phyloP scores from a whole-genome alignment of 257 asterid species.

The Lantana camara region DNA sequence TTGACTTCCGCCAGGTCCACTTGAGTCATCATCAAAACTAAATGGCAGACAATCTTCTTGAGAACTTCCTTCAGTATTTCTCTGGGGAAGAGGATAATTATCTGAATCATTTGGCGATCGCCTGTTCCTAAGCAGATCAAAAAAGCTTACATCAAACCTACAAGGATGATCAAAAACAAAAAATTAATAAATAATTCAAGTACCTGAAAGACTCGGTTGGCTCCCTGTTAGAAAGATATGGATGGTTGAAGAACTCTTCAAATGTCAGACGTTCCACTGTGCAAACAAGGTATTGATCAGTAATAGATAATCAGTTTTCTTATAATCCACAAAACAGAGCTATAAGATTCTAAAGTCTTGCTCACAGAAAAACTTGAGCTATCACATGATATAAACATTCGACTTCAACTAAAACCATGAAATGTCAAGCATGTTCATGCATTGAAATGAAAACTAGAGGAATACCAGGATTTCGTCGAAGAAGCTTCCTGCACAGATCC shows the following conservation, averaged over 20 bases:
- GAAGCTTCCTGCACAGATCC: slow-evolving; percentile 85
- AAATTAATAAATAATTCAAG: slow-evolving; percentile 20
- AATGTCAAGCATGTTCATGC: slow-evolving; percentile 15
- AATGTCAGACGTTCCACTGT: slow-evolving; percentile 95
- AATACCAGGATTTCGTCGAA: slow-evolving; percentile 90
- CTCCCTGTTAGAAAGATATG: slow-evolving; percentile 67
- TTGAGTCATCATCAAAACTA: slow-evolving; percentile 68
- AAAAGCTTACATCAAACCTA: slow-evolving; percentile 14
- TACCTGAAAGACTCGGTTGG: slow-evolving; percentile 61
- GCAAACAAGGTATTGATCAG: slow-evolving; percentile 22
- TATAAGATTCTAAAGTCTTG: slow-evolving; percentile 10
- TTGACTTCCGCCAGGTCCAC: slow-evolving; percentile 59
- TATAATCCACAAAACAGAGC: neutral
- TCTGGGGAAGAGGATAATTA: slow-evolving; percentile 50
- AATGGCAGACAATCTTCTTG: slow-evolving; percentile 88
- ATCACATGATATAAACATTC: neutral
- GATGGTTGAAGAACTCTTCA: slow-evolving; percentile 95
- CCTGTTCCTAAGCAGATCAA: slow-evolving; percentile 47
- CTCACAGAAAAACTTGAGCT: slow-evolving; percentile 1
- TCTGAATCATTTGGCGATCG: slow-evolving; percentile 47
- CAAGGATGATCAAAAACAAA: slow-evolving; percentile 26
- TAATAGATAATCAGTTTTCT: slow-evolving; percentile 2
- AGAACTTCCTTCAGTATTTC: slow-evolving; percentile 50
- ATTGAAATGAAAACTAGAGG: slow-evolving; percentile 15
- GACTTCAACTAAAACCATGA: neutral